phyloP scores from a whole-genome alignment of 2,329 filamentous ascomycete species.

The Claviceps quebecensis region DNA sequence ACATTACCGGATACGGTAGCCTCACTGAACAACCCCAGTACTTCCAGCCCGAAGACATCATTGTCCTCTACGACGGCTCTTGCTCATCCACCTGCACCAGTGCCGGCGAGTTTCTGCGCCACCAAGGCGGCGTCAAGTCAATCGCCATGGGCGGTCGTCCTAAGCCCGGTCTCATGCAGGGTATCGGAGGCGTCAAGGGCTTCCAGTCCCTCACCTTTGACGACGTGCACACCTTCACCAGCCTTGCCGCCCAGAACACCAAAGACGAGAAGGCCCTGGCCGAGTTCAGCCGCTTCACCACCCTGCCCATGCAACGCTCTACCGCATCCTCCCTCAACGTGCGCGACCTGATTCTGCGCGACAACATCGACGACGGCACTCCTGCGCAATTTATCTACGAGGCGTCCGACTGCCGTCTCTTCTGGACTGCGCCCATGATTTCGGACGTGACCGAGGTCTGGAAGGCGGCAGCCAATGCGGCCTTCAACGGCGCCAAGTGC shows the following conservation, averaged over 20 bases:
- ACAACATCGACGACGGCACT: constrained; percentile 23
- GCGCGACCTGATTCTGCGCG: constrained; percentile 24
- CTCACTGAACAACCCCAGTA: constrained; percentile 27
- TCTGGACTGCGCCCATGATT: constrained; percentile 35
- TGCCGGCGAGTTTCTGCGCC: constrained; percentile 39
- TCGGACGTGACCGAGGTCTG: constrained; percentile 31
- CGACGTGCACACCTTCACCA: constrained; percentile 15
- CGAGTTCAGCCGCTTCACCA: constrained; percentile 17
- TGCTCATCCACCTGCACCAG: constrained; percentile 46
- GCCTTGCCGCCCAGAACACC: constrained; percentile 11
- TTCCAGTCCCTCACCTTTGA: constrained; percentile 23
- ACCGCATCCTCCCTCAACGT: constrained; percentile 22
- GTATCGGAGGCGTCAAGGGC: constrained; percentile 39
- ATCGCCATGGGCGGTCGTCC: constrained; percentile 36
- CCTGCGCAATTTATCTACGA: constrained; percentile 36
- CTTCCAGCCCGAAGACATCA: constrained; percentile 43
- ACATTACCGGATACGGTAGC: constrained; percentile 32
- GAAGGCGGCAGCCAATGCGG: constrained; percentile 27
- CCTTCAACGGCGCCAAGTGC: constrained; percentile 27
- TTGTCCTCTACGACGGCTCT: constrained; percentile 44
- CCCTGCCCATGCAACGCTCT: constrained; percentile 20
- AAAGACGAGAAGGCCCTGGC: constrained; percentile 14
- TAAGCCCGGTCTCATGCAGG: constrained; percentile 34
- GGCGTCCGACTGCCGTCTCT: constrained; percentile 35
- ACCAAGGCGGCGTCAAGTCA: constrained; percentile 38